Conservation (phyloP, 1,139 yeast genomes). For the Debaryomycetaceae sp. region DNA sequence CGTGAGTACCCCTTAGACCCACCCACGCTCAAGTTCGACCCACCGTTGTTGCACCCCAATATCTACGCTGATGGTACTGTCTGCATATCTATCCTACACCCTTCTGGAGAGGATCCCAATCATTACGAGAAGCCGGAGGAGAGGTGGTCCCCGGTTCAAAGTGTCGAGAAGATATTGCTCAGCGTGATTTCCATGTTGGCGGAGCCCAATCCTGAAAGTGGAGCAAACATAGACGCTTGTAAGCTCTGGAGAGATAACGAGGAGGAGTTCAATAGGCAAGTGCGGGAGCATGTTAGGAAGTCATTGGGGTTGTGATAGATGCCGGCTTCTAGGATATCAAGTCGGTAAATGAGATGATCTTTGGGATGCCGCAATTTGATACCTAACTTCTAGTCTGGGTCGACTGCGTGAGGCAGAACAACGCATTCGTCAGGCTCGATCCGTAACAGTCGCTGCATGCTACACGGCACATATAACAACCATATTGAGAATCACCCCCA, state of each 20-base stretch:
- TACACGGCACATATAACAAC: no score
- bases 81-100: slow-evolving; percentile 89
- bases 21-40: slow-evolving; percentile 77
- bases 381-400: no score
- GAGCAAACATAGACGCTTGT: slow-evolving; percentile 96
- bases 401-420: no score
- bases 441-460: no score
- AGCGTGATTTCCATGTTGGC: slow-evolving; percentile 96
- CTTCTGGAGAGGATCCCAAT: slow-evolving; percentile 97
- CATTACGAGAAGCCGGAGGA: slow-evolving; percentile 94
- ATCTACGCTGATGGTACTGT: slow-evolving; percentile 93
- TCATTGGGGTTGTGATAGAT: slow-evolving; percentile 54
- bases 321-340: no score
- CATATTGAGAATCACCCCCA: no score
- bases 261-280: slow-evolving; percentile 59
- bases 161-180: slow-evolving; percentile 88
- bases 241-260: slow-evolving; percentile 90
- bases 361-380: no score
- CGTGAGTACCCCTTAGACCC: slow-evolving; percentile 90
- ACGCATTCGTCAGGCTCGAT: no score
- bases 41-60: slow-evolving; percentile 89
- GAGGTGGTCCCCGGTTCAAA: slow-evolving; percentile 97
- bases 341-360: no score
- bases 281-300: slow-evolving; percentile 60
- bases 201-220: slow-evolving; percentile 94